Percentiles rank a stretch among this genome's conserved stretches.
phyloP scores from a whole-genome alignment of 78 protist genomes.

The Bigelowiella natans region DNA sequence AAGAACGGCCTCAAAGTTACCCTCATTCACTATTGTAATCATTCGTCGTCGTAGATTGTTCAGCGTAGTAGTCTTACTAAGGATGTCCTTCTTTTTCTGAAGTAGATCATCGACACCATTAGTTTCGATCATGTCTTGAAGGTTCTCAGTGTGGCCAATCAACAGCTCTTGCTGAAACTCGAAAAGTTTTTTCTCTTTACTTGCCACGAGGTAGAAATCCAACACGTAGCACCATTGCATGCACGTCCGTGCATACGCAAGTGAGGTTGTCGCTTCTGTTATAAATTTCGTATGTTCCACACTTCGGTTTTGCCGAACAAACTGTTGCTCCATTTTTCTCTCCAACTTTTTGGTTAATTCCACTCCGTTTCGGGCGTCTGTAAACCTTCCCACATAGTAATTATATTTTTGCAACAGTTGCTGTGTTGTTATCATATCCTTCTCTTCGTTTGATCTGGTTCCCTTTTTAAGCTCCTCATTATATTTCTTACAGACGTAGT shows the following conservation, averaged over 20 bases:
- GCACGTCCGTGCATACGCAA: background rate
- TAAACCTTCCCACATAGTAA: background rate
- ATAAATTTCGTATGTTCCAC: background rate
- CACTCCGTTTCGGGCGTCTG: background rate
- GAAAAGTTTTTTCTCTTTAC: conserved; percentile 36
- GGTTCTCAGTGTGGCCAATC: conserved; percentile 29
- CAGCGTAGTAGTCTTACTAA: background rate
- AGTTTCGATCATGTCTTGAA: conserved; percentile 29
- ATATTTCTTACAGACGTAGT: background rate
- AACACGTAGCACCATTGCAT: conserved; percentile 57
- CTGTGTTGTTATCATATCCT: background rate
- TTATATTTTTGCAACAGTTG: background rate
- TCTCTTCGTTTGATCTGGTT: background rate
- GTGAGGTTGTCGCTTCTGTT: background rate
- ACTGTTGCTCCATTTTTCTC: background rate
- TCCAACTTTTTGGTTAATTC: background rate
- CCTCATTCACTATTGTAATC: background rate
- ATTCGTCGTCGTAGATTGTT: background rate
- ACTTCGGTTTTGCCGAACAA: background rate
- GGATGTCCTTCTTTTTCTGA: background rate
- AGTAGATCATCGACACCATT: background rate
- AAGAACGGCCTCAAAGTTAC: background rate
- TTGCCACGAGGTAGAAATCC: conserved; percentile 38
- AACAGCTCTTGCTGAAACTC: conserved; percentile 51
- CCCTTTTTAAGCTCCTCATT: background rate